A percentile compares a stretch with the other conserved stretches of the same genome.
Evolutionary conservation across 352 stramenopile species (phyloP).

Genomic region (Phytophthora pluvialis): DNA sequence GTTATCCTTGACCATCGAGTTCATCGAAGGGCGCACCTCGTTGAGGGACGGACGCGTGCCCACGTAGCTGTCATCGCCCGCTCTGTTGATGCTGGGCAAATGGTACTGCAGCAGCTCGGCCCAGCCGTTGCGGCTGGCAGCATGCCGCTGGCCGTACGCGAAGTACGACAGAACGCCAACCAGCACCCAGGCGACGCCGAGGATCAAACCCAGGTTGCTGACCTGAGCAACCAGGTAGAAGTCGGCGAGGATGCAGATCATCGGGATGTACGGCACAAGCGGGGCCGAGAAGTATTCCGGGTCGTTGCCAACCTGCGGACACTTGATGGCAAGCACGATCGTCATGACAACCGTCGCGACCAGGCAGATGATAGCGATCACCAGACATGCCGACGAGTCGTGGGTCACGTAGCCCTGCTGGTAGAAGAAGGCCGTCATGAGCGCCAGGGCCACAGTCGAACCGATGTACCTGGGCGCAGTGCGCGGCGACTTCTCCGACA

Average conservation of each 20-base stretch:
- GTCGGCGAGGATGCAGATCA: slow-evolving; percentile 52
- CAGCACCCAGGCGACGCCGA: slow-evolving; percentile 44
- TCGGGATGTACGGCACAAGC: slow-evolving; percentile 52
- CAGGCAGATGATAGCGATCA: slow-evolving; percentile 44
- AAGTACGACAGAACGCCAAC: slow-evolving; percentile 56
- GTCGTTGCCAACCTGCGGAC: slow-evolving; percentile 40
- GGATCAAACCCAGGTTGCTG: slow-evolving; percentile 44
- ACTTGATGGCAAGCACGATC: slow-evolving; percentile 46
- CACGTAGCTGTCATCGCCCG: slow-evolving; percentile 41
- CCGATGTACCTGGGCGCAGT: slow-evolving; percentile 46
- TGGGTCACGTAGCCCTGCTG: slow-evolving; percentile 49
- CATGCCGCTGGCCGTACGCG: slow-evolving; percentile 50
- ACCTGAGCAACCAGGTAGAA: slow-evolving; percentile 61
- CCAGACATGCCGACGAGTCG: slow-evolving; percentile 31
- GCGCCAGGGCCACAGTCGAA: slow-evolving; percentile 24
- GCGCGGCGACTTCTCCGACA: slow-evolving; percentile 38
- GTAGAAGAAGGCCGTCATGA: slow-evolving; percentile 48
- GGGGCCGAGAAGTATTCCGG: slow-evolving; percentile 45
- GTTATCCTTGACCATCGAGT: slow-evolving; percentile 45
- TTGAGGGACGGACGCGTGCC: slow-evolving; percentile 43
- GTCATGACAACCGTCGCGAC: slow-evolving; percentile 34
- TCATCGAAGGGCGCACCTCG: slow-evolving; percentile 55
- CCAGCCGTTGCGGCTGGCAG: slow-evolving; percentile 49
- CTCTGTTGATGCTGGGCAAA: slow-evolving; percentile 37
- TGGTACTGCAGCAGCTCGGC: slow-evolving; percentile 41